Conservation (phyloP, 164 flowering plant genomes). For the Vitis rupestris region DNA sequence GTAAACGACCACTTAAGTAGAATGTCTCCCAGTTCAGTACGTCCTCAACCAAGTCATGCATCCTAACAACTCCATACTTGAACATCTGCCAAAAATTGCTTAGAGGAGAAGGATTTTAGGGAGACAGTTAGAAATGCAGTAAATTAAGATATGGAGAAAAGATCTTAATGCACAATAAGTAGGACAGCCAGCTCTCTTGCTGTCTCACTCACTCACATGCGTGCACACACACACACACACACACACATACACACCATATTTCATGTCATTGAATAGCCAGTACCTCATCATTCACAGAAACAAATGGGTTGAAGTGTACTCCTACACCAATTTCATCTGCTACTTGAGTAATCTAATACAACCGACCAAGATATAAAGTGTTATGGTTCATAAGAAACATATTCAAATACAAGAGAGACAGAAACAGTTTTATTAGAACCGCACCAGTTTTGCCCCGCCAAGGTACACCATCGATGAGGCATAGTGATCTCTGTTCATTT, state of each 20-base stretch:
- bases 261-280: not conserved
- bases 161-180: not conserved
- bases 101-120: slow-evolving; percentile 10
- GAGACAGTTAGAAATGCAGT: not conserved
- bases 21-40: slow-evolving; percentile 74
- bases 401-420: slow-evolving; percentile 4
- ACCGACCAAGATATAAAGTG: slow-evolving; percentile 3
- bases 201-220: not conserved
- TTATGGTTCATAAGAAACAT: not conserved
- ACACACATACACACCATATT: no score
- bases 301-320: slow-evolving; percentile 94
- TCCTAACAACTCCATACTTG: slow-evolving; percentile 91
- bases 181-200: not conserved
- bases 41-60: slow-evolving; percentile 82
- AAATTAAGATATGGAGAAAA: not conserved
- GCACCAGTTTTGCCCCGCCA: slow-evolving; percentile 79
- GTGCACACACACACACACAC: not conserved
- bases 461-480: slow-evolving; percentile 70
- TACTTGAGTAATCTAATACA: slow-evolving; percentile 59
- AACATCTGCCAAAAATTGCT: slow-evolving; percentile 43
- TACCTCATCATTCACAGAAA: slow-evolving; percentile 65
- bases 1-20: slow-evolving; percentile 89
- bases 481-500: slow-evolving; percentile 74
- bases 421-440: slow-evolving; percentile 4
- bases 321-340: slow-evolving; percentile 88